These are phyloP conservation scores for Basipetospora chlamydospora DNA, from an alignment of 2,329 filamentous ascomycete genomes.

Conservation along the genomic window DNA sequence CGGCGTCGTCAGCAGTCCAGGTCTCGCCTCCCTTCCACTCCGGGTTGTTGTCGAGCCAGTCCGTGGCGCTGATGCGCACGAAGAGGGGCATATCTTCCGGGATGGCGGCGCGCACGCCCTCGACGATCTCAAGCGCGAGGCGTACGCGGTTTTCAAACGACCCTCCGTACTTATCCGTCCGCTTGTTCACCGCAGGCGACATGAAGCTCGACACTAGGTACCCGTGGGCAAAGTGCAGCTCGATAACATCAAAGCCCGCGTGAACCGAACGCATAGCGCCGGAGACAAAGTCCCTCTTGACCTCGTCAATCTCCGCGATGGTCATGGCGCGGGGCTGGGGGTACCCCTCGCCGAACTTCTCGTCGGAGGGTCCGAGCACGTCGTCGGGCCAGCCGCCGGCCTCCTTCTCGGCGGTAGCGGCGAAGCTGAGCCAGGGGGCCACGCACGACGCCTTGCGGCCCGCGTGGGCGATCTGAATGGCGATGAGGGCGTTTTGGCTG, in stretches of 20 bases:
- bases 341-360: conserved; percentile 27
- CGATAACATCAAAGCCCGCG: conserved; percentile 54
- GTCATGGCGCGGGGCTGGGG: conserved; percentile 51
- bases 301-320: conserved; percentile 44
- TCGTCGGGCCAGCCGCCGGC: conserved; percentile 37
- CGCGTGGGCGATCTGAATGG: conserved; percentile 62
- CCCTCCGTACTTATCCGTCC: conserved; percentile 54
- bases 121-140: conserved; percentile 51
- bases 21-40: conserved; percentile 37
- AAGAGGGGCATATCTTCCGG: conserved; percentile 54
- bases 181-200: conserved; percentile 52
- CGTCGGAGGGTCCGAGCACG: conserved; percentile 31
- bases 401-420: conserved; percentile 24
- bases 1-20: conserved; percentile 54
- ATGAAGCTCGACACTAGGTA: conserved; percentile 62
- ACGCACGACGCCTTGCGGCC: conserved; percentile 47
- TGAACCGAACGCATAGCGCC: conserved; percentile 40
- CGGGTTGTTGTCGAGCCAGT: conserved; percentile 53
- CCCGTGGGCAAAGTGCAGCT: conserved; percentile 66
- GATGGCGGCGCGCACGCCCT: conserved; percentile 43
- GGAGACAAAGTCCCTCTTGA: conserved; percentile 46
- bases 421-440: conserved; percentile 49
- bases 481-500: conserved; percentile 46
- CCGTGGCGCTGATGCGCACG: conserved; percentile 51
- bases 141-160: conserved; percentile 58